Evolutionary conservation across 768 basidiomycete species (phyloP).

Genomic region (Leccinum longicurvipes): DNA sequence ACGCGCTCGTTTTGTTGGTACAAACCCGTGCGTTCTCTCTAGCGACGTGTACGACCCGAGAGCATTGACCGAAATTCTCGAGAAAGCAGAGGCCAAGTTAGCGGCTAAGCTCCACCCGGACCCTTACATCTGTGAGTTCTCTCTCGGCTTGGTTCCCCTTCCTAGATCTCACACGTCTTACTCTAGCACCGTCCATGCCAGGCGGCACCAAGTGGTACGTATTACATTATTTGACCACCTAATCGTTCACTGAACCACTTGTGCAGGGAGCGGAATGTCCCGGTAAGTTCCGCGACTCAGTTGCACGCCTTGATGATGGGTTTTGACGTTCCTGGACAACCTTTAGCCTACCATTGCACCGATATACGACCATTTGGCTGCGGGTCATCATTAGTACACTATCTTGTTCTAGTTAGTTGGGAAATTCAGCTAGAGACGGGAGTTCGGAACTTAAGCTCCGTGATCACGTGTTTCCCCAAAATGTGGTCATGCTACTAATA

Average conservation of each 20-base stretch:
- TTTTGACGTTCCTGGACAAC: neutral
- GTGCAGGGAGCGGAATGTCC: conserved; percentile 76
- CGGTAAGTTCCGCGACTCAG: conserved; percentile 46
- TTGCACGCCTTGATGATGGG: neutral
- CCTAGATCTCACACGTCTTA: neutral
- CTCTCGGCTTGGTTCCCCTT: neutral
- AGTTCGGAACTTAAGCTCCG: neutral
- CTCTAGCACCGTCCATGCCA: conserved; percentile 71
- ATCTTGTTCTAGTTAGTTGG: neutral
- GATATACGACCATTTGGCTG: conserved; percentile 57
- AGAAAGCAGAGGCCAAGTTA: conserved; percentile 74
- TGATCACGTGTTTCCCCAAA: conserved; percentile 24
- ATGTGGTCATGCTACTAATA: neutral
- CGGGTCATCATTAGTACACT: conserved; percentile 27
- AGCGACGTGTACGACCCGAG: conserved; percentile 86
- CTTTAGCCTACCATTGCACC: conserved; percentile 59
- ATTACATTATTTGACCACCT: neutral
- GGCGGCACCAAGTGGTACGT: conserved; percentile 96
- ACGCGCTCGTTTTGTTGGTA: conserved; percentile 14
- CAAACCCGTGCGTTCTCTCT: neutral
- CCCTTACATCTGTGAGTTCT: conserved; percentile 84
- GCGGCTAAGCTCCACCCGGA: conserved; percentile 77
- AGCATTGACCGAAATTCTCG: conserved; percentile 70
- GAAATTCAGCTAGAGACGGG: too few species aligned
- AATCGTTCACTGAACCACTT: neutral